These are phyloP conservation scores for Paramecium caudatum DNA, from an alignment of 73 alveolate genomes.

Conservation along the genomic window DNA sequence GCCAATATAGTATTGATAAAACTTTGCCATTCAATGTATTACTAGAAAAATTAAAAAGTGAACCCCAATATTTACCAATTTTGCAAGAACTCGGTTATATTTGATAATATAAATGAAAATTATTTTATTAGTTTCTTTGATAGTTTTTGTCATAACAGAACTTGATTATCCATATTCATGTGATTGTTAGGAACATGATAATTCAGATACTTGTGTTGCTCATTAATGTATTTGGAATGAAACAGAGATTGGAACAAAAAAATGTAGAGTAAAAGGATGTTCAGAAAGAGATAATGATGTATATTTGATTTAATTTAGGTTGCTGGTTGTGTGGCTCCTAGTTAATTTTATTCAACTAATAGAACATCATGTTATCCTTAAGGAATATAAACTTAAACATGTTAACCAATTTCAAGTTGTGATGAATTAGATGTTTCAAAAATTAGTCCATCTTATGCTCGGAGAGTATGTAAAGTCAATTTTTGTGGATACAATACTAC, in stretches of 20 bases:
- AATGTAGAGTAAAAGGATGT: conserved; percentile 57
- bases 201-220: not conserved
- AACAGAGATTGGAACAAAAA: not conserved
- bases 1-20: too few species aligned
- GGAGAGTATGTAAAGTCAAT: conserved; percentile 50
- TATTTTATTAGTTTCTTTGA: too few species aligned
- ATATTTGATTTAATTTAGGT: not conserved
- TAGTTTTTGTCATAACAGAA: too few species aligned
- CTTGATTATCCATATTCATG: conserved; percentile 49
- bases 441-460: conserved; percentile 49
- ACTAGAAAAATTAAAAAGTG: too few species aligned
- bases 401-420: conserved; percentile 36
- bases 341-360: conserved; percentile 61
- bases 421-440: conserved; percentile 50
- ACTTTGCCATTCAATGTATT: too few species aligned
- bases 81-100: too few species aligned
- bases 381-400: not conserved
- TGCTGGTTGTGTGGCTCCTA: conserved; percentile 59
- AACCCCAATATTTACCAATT: too few species aligned
- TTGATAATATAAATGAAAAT: too few species aligned
- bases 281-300: conserved; percentile 43
- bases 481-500: conserved; percentile 50
- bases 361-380: conserved; percentile 64
- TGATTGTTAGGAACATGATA: conserved; percentile 63
- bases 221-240: conserved; percentile 57